Evolutionary conservation across 2,329 filamentous ascomycete genomes (phyloP), one percentile per base, ranked within the genome.

Genomic region (Aspergillus sojae): DNA sequence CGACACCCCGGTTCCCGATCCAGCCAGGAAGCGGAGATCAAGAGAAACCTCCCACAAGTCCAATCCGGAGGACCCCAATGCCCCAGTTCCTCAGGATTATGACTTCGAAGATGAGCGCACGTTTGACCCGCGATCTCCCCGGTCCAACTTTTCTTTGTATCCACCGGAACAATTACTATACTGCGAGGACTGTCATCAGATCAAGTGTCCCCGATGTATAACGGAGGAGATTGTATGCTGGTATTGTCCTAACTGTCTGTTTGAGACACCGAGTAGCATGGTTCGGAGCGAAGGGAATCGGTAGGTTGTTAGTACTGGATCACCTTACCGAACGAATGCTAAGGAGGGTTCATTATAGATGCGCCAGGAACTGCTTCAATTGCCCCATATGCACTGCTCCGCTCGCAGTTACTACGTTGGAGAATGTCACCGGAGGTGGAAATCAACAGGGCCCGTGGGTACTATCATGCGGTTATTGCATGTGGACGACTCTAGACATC

Each of bases 181-280:
- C 82, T 99, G 95, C 82, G 94, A 97, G 75, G 95, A 98, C 77
- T 99, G 95, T 78, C 93, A 96, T 76, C 91, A 97, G 78, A 96
- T 98, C 66, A 91, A 95, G 70, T 99, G 95, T 76, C 92, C 93
- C 6, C 86, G 93, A 80, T 99, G 95, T 74, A 91, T 96, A 60
- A 87, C 90, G 55, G 95, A 99, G 75, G 95, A 99, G 80, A 93
- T 97, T 61, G 89, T 96, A 55, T 95, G 92, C 60, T 97, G 93
- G 84, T 99, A 92, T 79, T 99, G 95, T 73, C 95, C 95, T 5
- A 94, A 89, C 76, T 99, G 95, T 76, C 81, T 99, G 62, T 98
- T 99, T 73, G 95, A 99, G 79, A 94, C 97, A 36, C 93, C 94
- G 5, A 96, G 91, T 77, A 96, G 92, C 74, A 93, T 93, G 73